Percentiles rank a stretch among this genome's conserved stretches.
These are phyloP conservation scores for Tilletia walkeri DNA, from an alignment of 1,284 basidiomycete species.

Conservation along the genomic window DNA sequence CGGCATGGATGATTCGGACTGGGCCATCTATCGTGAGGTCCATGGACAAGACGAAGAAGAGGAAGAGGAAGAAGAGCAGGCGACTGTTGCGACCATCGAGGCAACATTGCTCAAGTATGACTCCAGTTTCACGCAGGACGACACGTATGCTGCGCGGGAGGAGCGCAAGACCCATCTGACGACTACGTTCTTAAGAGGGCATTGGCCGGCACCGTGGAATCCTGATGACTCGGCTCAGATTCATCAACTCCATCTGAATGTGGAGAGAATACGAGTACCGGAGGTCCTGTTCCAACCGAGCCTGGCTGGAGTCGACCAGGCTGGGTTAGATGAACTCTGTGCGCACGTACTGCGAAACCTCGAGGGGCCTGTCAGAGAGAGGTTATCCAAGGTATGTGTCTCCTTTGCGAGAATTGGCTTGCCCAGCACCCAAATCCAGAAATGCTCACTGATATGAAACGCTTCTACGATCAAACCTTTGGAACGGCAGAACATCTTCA, in stretches of 20 bases:
- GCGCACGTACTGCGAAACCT: slow-evolving; percentile 83
- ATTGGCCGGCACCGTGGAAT: slow-evolving; percentile 33
- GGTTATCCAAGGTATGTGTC: slow-evolving; percentile 62
- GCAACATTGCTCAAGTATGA: slow-evolving; percentile 78
- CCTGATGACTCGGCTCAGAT: slow-evolving; percentile 63
- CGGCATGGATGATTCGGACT: slow-evolving; percentile 91
- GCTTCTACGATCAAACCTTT: too few species aligned
- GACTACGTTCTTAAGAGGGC: slow-evolving; percentile 70
- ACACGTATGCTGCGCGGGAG: slow-evolving; percentile 77
- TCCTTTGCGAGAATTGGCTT: too few species aligned
- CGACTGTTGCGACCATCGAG: slow-evolving; percentile 73
- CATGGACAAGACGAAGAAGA: slow-evolving; percentile 83
- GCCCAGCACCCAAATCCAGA: too few species aligned
- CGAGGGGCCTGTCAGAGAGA: slow-evolving; percentile 63
- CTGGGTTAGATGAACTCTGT: slow-evolving; percentile 85
- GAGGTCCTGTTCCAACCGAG: slow-evolving; percentile 90
- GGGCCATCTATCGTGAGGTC: slow-evolving; percentile 97
- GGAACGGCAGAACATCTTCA: slow-evolving; percentile 74
- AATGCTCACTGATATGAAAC: too few species aligned
- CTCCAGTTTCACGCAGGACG: slow-evolving; percentile 73
- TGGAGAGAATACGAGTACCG: slow-evolving; percentile 88
- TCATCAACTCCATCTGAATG: slow-evolving; percentile 81
- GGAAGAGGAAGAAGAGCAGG: slow-evolving; percentile 89
- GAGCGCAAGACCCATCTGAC: slow-evolving; percentile 78
- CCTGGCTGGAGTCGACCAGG: slow-evolving; percentile 92